Evolutionary conservation across 2,329 filamentous ascomycete genomes (phyloP), one percentile per base, ranked within the genome.

Genomic region (Cryphonectria parasitica): DNA sequence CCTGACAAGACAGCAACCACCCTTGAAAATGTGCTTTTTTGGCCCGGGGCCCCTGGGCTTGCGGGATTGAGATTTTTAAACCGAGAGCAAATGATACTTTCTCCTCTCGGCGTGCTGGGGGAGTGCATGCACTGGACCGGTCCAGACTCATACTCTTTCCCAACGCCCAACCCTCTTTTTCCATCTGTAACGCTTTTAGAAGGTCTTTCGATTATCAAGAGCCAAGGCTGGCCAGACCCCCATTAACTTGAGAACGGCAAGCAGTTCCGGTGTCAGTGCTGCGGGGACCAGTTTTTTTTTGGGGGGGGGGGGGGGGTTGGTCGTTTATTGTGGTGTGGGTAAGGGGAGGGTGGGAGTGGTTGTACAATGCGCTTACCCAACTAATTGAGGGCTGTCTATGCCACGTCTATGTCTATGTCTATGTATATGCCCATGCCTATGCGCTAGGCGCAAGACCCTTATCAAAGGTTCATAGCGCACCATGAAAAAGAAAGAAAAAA

Each of bases 21-120:
- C 54, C 54, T 31, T 31, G 19, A 17, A 31, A 2, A 25, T 19
- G 54, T 31, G 15, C 22, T 5, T 58, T 31, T 3, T 19, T 31
- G 25, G 54, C 54, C 54, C 54, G 54, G 54, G 54, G 13, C 54
- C 54, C 54, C 25, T 19, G 25, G 54, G 54, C 28, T 58, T 15
- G 54, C 54, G 54, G 54, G 25, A 58, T 58, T 58, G 54, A 58
- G 54, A 31, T 58, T 58, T 58, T 58, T 17, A 8, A 58, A 25
- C 54, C 54, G 54, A 58, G 28, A 58, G 54, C 54, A 28, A 28
- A 58, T 25, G 54, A 58, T 25, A 58, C 17, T 56, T 56, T 58
- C 15, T 31, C 15, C 54, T 13, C 54, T 31, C 54, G 13, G 28
- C 13, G 28, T 28, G 54, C 54, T 31, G 25, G 54, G 52, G 25